A percentile compares a stretch with the other conserved stretches of the same genome.
Evolutionary conservation across 495 filamentous ascomycete genomes (phyloP).

Genomic region (Penicillium pulvis): DNA sequence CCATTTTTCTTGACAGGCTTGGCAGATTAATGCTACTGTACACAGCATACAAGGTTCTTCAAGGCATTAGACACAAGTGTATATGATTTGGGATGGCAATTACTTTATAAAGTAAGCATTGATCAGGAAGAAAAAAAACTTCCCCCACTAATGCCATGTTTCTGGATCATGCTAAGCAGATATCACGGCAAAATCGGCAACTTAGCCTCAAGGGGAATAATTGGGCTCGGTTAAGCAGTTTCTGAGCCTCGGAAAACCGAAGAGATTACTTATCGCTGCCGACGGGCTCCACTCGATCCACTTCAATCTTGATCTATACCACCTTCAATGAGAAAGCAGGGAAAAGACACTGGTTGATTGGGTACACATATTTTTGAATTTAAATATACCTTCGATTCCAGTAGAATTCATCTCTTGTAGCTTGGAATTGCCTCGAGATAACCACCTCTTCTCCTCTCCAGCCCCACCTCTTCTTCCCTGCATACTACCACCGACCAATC

Average conservation of each 20-base stretch:
- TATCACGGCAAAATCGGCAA: constrained; percentile 8
- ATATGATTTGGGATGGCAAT: background rate
- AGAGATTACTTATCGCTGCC: background rate
- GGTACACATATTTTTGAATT: no score
- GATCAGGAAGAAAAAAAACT: background rate
- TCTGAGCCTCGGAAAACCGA: background rate
- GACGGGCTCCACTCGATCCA: background rate
- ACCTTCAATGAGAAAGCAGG: background rate
- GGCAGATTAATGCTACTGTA: background rate
- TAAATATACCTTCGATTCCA: no score
- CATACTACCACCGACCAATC: no score
- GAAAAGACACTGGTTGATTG: background rate
- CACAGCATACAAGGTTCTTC: no score
- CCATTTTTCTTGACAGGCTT: background rate
- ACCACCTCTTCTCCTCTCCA: no score
- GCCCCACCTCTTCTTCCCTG: no score
- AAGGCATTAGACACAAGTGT: no score
- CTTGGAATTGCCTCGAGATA: no score
- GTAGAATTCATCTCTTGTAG: no score
- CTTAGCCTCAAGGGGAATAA: constrained; percentile 1
- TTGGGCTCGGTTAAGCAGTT: background rate
- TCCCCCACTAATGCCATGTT: background rate
- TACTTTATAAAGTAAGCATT: background rate
- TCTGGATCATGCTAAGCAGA: background rate
- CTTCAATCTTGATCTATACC: background rate